A percentile compares a stretch with the other conserved stretches of the same genome.
phyloP scores from a whole-genome alignment of 805 yeast species.

The Blastobotrys americana region DNA sequence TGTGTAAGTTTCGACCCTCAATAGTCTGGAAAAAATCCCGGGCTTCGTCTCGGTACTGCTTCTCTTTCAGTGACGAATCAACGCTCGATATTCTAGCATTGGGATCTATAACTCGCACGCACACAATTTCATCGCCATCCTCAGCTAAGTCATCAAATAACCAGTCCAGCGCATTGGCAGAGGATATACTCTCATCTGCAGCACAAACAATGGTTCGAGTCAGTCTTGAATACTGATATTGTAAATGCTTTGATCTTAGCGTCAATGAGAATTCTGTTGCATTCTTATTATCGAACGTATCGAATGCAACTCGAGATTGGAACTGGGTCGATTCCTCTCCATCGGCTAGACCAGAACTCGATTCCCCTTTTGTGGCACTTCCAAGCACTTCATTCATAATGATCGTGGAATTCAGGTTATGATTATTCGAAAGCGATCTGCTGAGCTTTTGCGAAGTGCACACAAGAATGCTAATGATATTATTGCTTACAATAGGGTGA shows the following conservation, averaged over 20 bases:
- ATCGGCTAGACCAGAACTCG: too few species aligned
- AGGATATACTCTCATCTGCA: constrained; percentile 37
- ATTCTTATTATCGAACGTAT: constrained; percentile 36
- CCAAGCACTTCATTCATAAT: too few species aligned
- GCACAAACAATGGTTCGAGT: constrained; percentile 41
- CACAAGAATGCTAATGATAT: too few species aligned
- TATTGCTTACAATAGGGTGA: too few species aligned
- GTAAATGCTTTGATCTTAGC: constrained; percentile 34
- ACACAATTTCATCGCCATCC: constrained; percentile 42
- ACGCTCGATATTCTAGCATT: constrained; percentile 19
- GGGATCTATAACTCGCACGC: constrained; percentile 38
- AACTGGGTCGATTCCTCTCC: constrained; percentile 8
- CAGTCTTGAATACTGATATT: constrained; percentile 31
- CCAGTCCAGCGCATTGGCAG: constrained; percentile 41
- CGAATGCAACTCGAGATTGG: constrained; percentile 36
- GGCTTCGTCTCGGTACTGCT: constrained; percentile 32
- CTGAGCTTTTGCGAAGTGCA: too few species aligned
- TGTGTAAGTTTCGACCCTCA: constrained; percentile 28
- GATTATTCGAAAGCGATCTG: too few species aligned
- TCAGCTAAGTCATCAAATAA: constrained; percentile 37
- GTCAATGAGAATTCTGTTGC: constrained; percentile 33
- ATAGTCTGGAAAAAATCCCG: constrained; percentile 30
- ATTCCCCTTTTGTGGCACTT: too few species aligned
- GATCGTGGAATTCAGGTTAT: too few species aligned
- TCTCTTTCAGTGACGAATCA: constrained; percentile 15